These are phyloP conservation scores for Buxus sempervirens DNA, from an alignment of 164 flowering plant genomes.

Conservation along the genomic window DNA sequence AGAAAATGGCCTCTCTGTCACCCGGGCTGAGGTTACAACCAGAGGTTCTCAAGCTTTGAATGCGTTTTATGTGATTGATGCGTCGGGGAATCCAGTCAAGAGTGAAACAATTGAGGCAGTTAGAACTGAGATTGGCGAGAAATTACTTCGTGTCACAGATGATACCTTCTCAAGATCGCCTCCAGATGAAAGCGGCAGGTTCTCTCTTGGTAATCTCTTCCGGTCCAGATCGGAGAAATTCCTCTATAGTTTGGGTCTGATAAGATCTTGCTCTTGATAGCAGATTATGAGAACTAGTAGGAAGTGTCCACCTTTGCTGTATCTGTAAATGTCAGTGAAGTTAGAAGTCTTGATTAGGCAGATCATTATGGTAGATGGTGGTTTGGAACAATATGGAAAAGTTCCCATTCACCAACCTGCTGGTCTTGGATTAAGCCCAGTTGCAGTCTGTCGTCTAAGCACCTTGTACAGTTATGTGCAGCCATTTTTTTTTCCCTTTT, in stretches of 20 bases:
- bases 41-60: constrained; percentile 80
- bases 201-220: constrained; percentile 72
- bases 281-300: not conserved
- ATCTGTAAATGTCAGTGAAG: constrained; percentile 16
- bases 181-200: constrained; percentile 42
- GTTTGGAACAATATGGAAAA: not conserved
- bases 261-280: constrained; percentile 57
- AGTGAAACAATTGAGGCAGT: constrained; percentile 79
- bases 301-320: not conserved
- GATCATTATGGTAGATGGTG: not conserved
- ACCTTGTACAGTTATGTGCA: not conserved
- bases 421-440: not conserved
- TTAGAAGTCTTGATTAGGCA: not conserved
- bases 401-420: constrained; percentile 5
- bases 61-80: constrained; percentile 76
- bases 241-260: constrained; percentile 72
- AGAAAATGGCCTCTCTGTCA: constrained; percentile 83
- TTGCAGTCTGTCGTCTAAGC: not conserved
- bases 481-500: not conserved
- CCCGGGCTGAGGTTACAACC: constrained; percentile 88
- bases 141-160: constrained; percentile 66
- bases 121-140: constrained; percentile 62
- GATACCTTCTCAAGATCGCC: constrained; percentile 43
- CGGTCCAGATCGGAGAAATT: constrained; percentile 77
- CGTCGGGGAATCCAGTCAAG: constrained; percentile 66